These are phyloP conservation scores for Teratosphaeria epicoccoides DNA, from an alignment of 2,329 filamentous ascomycete species.

Conservation along the genomic window DNA sequence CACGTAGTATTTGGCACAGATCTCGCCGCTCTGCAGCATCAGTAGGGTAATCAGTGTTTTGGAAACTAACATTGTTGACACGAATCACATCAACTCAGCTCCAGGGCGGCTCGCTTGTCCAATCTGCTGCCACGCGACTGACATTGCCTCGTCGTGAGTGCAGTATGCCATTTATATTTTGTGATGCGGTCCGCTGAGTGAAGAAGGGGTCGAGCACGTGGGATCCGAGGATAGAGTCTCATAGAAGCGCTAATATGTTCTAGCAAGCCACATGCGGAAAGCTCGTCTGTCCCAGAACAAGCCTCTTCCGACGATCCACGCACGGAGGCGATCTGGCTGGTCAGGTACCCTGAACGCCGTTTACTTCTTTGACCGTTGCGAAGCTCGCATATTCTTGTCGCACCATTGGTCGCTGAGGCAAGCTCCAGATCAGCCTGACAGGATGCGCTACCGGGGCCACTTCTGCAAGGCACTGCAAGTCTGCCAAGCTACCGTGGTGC, in stretches of 20 bases:
- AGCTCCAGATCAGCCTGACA: neutral
- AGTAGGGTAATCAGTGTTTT: too few relatives aligned
- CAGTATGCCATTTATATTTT: neutral
- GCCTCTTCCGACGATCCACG: neutral
- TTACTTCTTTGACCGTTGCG: neutral
- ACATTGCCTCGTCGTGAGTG: neutral
- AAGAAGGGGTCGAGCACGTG: neutral
- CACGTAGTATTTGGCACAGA: neutral
- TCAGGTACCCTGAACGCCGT: neutral
- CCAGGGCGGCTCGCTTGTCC: too few relatives aligned
- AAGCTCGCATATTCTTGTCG: neutral
- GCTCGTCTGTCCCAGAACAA: neutral
- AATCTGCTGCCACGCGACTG: too few relatives aligned
- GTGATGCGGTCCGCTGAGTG: neutral
- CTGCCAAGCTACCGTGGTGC: neutral
- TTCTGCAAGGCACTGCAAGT: neutral
- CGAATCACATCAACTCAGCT: too few relatives aligned
- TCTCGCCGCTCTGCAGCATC: too few relatives aligned
- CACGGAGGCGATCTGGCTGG: too few relatives aligned
- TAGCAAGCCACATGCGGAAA: neutral
- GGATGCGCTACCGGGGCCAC: neutral
- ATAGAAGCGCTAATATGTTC: neutral
- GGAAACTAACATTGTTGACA: too few relatives aligned
- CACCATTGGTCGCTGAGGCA: neutral
- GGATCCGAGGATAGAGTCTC: neutral